Evolutionary conservation across 192 early-diverging fungal species (phyloP), one percentile per base, ranked within the genome.

Genomic region (Ambispora gerdemannii): DNA sequence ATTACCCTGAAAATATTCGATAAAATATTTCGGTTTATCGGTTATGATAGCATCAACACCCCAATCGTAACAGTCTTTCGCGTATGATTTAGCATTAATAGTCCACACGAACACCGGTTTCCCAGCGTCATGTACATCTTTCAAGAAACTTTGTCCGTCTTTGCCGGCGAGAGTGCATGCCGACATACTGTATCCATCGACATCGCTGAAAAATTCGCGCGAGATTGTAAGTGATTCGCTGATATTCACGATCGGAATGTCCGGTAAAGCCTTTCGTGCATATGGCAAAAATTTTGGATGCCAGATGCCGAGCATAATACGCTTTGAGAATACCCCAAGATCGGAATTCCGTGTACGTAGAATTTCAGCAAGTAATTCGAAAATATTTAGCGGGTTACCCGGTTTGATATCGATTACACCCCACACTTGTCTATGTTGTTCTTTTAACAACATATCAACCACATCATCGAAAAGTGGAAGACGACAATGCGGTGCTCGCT

Each of bases 351-450:
- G 35, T 34, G 25, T 15, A 15, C 71, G 50, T 6, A 81, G 2
- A 10, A 81, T 47, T 35, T 31, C 52, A 28, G 63, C 31, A 20
- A 76, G 25, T 38, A 43, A 35, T 22, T 58, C 63, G 24, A 78
- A 35, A 20, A 78, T 75, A 24, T 47, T 73, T 19, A 59, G 59
- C 22, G 67, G 69, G 71, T 71, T 76, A 31, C 72, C 66, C 34
- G 82, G 76, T 79, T 86, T 86, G 35, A 86, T 82, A 61, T 86
- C 85, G 63, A 86, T 74, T 50, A 84, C 79, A 62, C 78, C 79
- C 72, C 77, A 84, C 4, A 84, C 60, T 8, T 81, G 70, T 32
- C 80, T 71, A 25, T 79, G 77, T 17, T 82, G 78, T 19, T 77
- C 73, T 50, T 76, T 73, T 4, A 80, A 58, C 33, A 86, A 61